Base-by-base conservation (phyloP, 192 early-diverging fungal species). In the Haplosporangium gracile region DNA sequence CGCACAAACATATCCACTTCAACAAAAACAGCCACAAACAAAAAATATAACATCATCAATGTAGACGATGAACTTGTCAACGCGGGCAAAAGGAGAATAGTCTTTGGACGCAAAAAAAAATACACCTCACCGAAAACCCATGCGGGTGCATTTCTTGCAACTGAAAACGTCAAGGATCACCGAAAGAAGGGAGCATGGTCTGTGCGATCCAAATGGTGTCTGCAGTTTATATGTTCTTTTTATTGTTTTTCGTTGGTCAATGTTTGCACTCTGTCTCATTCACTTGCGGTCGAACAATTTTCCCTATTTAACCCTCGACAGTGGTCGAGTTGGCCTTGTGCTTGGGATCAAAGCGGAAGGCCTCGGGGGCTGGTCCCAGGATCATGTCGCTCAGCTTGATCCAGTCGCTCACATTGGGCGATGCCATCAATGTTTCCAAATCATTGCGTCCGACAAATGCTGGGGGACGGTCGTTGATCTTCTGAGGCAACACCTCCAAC, bases 341-440 rank as follows among this genome's bases (percentile, higher is more conserved):
- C 90, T 99, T 99, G 55, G 98, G 98, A 45, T 97, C 90, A 87
- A 99, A 99, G 18, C 87, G 88, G 90, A 99, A 99, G 75, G 88
- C 92, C 10, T 93, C 94, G 45, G 97, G 97, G 6, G 96, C 95
- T 47, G 95, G 95, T 22, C 97, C 98, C n/a, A 99, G 86, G 20
- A 99, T 76, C 93, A 94, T 95, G 81, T 99, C 97, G 69, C 95
- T 95, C 38, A 99, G 88, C 81, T 98, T 97, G 81, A 99, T 92
- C 98, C 98, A 99, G 87, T 99, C 98, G 20, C 85, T 76, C 5
- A 92, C 92, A 65, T 92, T 90, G 26, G 93, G 82, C 68, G 95
- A 97, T 18, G 95, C 97, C 97, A 99, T 95, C 80, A 99, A 88
- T 4, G 98, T 99, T 89, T 99, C 98, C 24, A 98, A 85, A 22